These are phyloP conservation scores for Lunasporangiospora selenospora DNA, from an alignment of 192 early-diverging fungal genomes.

Conservation along the genomic window DNA sequence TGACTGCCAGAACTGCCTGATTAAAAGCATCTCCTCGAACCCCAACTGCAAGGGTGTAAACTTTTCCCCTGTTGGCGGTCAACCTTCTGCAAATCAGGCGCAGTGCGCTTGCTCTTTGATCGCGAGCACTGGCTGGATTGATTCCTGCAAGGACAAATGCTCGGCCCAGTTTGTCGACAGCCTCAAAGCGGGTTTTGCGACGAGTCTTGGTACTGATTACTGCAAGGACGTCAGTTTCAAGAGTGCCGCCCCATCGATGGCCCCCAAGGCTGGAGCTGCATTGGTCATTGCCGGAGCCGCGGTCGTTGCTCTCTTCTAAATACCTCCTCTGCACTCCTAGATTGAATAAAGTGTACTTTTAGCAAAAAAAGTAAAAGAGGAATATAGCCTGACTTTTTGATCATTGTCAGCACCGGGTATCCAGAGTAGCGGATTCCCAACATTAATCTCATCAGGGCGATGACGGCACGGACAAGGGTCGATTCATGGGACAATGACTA, in stretches of 20 bases:
- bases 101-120: neutral
- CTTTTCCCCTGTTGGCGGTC: neutral
- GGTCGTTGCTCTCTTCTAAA: neutral
- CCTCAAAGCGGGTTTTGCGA: too few relatives aligned
- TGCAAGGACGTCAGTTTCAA: neutral
- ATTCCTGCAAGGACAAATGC: neutral
- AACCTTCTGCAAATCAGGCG: neutral
- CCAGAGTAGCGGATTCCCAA: too few relatives aligned
- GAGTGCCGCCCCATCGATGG: neutral
- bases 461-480: too few relatives aligned
- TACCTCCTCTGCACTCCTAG: too few relatives aligned
- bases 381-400: too few relatives aligned
- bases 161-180: neutral
- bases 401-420: too few relatives aligned
- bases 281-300: neutral
- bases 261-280: constrained; percentile 8
- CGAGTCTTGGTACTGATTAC: too few relatives aligned
- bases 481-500: too few relatives aligned
- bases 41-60: neutral
- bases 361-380: too few relatives aligned
- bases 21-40: neutral
- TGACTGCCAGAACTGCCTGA: neutral
- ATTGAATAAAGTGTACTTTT: too few relatives aligned
- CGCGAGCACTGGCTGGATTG: neutral
- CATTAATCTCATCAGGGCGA: too few relatives aligned